Base-by-base conservation (phyloP, 2,329 filamentous ascomycete species). In the Trichoderma polysporum region DNA sequence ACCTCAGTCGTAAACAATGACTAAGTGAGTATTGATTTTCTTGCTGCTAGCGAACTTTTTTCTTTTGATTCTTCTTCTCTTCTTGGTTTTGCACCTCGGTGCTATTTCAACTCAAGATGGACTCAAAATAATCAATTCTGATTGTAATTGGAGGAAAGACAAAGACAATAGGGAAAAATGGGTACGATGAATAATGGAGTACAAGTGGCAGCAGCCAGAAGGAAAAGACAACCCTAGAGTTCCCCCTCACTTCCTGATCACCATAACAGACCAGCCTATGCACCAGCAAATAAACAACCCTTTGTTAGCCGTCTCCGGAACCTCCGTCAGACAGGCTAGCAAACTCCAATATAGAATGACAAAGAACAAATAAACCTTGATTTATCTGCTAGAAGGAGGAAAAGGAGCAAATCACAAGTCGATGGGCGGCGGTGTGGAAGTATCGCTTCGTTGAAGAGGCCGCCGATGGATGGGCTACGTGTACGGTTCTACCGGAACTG, bases 101-200 rank as follows among this genome's bases (percentile, higher is more conserved):
- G 77, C 75, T 73, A 68, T 77, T 72, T 78, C 73, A 78, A 75
- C 74, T 75, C 73, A 78, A 74, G 71, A 72, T 70, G 67, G 75
- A 76, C 69, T 74, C 74, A 76, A 66, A 78, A 79, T 80, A 82
- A 80, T 84, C 80, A 84, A 84, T 84, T 84, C 77, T 83, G 81
- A 84, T 83, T 84, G 80, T 82, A 79, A 74, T 78, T 78, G 74
- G 71, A 74, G 71, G 74, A 74, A 72, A 75, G 70, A 72, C 68
- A 73, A 74, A 70, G 74, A 70, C 71, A 78, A 75, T 74, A 74
- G 74, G 76, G 74, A 45, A 66, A 74, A 75, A 73, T 65, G 76
- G 74, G 74, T 70, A 73, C 70, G 73, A 75, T 71, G 73, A 78
- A 76, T 76, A 78, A 78, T 61, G 74, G 75, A 78, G 77, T 80